Evolutionary conservation across 2,329 filamentous ascomycete genomes (phyloP).

Genomic region (Claviceps capensis): DNA sequence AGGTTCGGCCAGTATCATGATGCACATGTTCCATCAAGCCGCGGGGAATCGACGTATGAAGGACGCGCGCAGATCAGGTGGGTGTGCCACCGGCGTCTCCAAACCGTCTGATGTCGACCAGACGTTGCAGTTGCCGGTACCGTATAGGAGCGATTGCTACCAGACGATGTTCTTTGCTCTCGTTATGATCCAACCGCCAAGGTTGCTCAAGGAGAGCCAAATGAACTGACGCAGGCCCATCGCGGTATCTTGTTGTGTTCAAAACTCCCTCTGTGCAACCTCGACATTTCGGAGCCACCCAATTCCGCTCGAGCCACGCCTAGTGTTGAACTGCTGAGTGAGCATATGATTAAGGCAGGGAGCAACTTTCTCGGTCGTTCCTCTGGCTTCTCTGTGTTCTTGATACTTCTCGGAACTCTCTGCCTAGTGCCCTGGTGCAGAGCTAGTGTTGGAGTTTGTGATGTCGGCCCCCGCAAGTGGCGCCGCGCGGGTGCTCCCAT

Average conservation of each 20-base stretch:
- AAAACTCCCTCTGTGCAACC: too few relatives aligned
- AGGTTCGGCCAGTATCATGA: neutral
- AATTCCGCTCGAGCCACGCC: too few relatives aligned
- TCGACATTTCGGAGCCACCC: too few relatives aligned
- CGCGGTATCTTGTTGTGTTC: neutral
- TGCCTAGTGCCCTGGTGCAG: neutral
- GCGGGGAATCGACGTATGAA: slow-evolving; percentile 1
- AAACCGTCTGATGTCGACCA: neutral
- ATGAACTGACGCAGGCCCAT: neutral
- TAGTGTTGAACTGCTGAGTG: too few relatives aligned
- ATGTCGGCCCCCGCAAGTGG: slow-evolving; percentile 1
- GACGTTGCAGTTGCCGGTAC: neutral
- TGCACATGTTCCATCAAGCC: neutral
- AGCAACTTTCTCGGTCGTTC: too few relatives aligned
- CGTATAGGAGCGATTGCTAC: neutral
- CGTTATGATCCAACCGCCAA: neutral
- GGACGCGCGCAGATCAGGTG: slow-evolving; percentile 3
- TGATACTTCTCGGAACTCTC: neutral
- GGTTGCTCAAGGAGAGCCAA: neutral
- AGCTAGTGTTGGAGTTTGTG: neutral
- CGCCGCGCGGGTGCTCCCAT: slow-evolving; percentile 3
- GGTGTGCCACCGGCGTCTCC: neutral
- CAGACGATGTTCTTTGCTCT: neutral
- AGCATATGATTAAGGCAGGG: too few relatives aligned
- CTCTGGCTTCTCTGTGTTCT: neutral